Base-by-base conservation (phyloP, 1,139 yeast species). In the Taphrina wiesneri region DNA sequence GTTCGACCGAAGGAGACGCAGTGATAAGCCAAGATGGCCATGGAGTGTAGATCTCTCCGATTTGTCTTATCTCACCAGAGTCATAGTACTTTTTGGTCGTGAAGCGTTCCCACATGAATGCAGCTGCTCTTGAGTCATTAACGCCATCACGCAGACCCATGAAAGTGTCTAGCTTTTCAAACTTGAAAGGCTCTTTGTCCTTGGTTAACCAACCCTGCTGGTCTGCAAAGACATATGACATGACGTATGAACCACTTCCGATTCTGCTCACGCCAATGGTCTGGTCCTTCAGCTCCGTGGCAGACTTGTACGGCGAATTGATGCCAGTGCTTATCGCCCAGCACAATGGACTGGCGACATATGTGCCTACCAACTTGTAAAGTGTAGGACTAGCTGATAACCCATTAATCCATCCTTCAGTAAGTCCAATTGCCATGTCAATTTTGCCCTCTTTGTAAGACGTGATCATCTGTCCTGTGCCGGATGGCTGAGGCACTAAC, bases 11-110 rank as follows among this genome's bases (percentile, higher is more conserved):
- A 3, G 79, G 73, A 62, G 80, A 74, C 13, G 85, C 85, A 26
- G 86, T 83, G 61, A 90, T 80, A 19, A 90, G 92, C 97, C 97
- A 91, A 0, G 96, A 88, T 7, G 97, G 93, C 97, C 97, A 91
- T 9, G 97, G 97, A 0, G 97, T 91, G 76, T 88, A 88, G 65
- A 91, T 90, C 71, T 88, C 90, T 11, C 97, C 97, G 69, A 91
- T 85, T 72, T 83, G 81, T 75, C 88, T 89, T 77, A 91, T 86
- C 73, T 90, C 97, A 17, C 84, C 82, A 67, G 78, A 82, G 73
- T 90, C 96, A 74, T 88, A 90, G 77, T 89, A 91, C 75, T 84
- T 86, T 74, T 90, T 91, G 54, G 92, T 85, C 4, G 97, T 91
- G 78, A 90, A 91, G 75, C 88, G 84, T 73, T 91, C 97, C 97